A percentile compares a stretch with the other conserved stretches of the same genome.
Evolutionary conservation across 1,139 yeast genomes (phyloP).

Genomic region (Geotrichum citri-aurantii): DNA sequence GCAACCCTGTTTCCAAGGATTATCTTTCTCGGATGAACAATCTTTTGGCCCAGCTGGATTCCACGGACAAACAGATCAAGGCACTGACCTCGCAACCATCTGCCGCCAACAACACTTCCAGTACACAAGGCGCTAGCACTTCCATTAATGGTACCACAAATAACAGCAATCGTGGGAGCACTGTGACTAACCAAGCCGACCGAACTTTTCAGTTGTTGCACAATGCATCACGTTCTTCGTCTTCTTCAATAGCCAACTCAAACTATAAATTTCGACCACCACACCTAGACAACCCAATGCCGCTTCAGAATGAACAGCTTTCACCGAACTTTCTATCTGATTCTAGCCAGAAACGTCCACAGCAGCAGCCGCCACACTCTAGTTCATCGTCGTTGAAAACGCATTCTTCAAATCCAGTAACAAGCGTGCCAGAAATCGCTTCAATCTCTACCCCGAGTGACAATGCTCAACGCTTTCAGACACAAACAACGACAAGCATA

Average conservation of each 20-base stretch:
- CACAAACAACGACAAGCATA: too few species aligned
- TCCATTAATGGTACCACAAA: neutral
- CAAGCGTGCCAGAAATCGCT: too few species aligned
- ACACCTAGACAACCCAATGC: neutral
- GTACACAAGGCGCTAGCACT: neutral
- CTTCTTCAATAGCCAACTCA: neutral
- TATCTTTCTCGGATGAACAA: slow-evolving; percentile 6
- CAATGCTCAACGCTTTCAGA: too few species aligned
- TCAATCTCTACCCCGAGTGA: too few species aligned
- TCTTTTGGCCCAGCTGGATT: slow-evolving; percentile 2
- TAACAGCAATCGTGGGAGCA: neutral
- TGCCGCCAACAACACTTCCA: neutral
- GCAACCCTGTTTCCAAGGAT: slow-evolving; percentile 2
- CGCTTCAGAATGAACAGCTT: neutral
- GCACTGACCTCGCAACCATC: neutral
- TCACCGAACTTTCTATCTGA: neutral
- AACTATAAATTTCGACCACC: neutral
- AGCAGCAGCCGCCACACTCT: too few species aligned
- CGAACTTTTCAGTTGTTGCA: neutral
- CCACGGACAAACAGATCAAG: slow-evolving; percentile 2
- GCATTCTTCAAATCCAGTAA: too few species aligned
- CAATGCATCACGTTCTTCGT: neutral
- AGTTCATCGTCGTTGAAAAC: too few species aligned
- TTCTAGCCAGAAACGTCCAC: neutral
- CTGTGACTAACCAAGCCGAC: neutral